Evolutionary conservation across 2,329 filamentous ascomycete genomes (phyloP).

Genomic region (Neoarthrinium moseri): DNA sequence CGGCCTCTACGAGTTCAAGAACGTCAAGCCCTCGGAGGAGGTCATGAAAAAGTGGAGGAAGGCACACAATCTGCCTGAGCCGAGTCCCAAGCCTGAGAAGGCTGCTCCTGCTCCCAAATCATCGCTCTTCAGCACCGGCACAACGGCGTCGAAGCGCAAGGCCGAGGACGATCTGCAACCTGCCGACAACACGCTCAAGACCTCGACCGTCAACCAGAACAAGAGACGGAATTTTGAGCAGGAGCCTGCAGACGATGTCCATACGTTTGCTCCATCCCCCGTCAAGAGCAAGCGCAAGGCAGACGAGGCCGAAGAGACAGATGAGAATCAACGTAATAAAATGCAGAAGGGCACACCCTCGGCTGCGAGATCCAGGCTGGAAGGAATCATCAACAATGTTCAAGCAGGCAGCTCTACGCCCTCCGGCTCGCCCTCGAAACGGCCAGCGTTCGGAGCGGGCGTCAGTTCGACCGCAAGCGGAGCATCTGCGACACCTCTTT

Average conservation of each 20-base stretch:
- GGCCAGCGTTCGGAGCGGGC: slow-evolving; percentile 13
- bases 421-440: slow-evolving; percentile 23
- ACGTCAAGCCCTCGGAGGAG: slow-evolving; percentile 57
- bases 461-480: slow-evolving; percentile 5
- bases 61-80: slow-evolving; percentile 52
- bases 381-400: slow-evolving; percentile 54
- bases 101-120: slow-evolving; percentile 19
- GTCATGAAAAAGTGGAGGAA: slow-evolving; percentile 58
- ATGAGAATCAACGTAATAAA: slow-evolving; percentile 50
- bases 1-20: slow-evolving; percentile 63
- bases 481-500: slow-evolving; percentile 10
- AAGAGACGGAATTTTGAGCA: slow-evolving; percentile 48
- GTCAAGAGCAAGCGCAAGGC: slow-evolving; percentile 55
- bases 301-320: slow-evolving; percentile 39
- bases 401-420: slow-evolving; percentile 29
- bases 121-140: slow-evolving; percentile 29
- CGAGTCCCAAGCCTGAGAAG: slow-evolving; percentile 42
- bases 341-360: slow-evolving; percentile 50
- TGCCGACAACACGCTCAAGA: slow-evolving; percentile 33
- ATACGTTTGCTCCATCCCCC: slow-evolving; percentile 30
- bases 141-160: slow-evolving; percentile 49
- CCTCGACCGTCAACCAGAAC: slow-evolving; percentile 36
- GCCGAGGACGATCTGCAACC: slow-evolving; percentile 48
- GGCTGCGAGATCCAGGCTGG: slow-evolving; percentile 55
- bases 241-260: slow-evolving; percentile 33